Evolutionary conservation across 169 alveolate genomes (phyloP).

Genomic region (Besnoitia besnoiti): DNA sequence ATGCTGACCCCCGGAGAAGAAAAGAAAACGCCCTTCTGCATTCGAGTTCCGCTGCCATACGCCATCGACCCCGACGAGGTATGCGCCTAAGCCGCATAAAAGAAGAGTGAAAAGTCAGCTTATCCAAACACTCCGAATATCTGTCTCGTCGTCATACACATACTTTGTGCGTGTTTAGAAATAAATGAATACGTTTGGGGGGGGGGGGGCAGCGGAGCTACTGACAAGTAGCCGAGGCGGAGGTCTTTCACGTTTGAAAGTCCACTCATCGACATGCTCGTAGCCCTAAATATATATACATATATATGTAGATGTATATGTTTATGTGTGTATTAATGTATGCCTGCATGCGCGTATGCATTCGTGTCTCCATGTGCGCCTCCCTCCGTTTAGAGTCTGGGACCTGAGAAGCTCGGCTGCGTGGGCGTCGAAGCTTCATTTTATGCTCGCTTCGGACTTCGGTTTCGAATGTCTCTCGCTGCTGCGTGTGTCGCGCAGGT

Average conservation of each 20-base stretch:
- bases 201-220: no score
- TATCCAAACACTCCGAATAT: no score
- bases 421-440: neutral
- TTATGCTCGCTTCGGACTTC: neutral
- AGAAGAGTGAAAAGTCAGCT: no score
- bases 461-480: neutral
- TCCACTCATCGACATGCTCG: neutral
- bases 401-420: neutral
- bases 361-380: no score
- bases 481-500: neutral
- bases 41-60: constrained; percentile 30
- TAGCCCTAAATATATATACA: neutral
- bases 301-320: neutral
- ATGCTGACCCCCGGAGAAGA: neutral
- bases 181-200: neutral
- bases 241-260: no score
- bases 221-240: no score
- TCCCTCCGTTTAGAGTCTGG: no score
- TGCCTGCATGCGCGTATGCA: neutral
- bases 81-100: no score
- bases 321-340: neutral
- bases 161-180: no score
- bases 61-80: neutral
- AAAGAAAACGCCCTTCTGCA: neutral
- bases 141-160: no score